These are phyloP conservation scores for Pachysandra terminalis DNA, from an alignment of 164 flowering plant species.

Conservation along the genomic window DNA sequence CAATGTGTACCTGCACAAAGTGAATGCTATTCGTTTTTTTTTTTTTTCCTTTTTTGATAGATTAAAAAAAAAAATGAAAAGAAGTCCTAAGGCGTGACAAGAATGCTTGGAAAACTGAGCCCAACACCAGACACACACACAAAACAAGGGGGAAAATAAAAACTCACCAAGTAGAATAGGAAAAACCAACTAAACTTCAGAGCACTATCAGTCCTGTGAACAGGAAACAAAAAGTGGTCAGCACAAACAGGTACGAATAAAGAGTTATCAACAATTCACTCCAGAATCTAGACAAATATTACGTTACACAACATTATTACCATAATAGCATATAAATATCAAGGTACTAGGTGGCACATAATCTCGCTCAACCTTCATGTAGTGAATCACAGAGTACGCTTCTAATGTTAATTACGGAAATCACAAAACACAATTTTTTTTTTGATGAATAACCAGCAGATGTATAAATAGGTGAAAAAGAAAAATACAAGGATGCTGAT, in stretches of 20 bases:
- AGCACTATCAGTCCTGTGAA: constrained; percentile 83
- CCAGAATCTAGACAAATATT: background rate
- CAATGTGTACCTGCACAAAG: constrained; percentile 77
- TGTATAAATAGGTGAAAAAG: too few relatives aligned
- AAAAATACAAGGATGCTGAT: too few relatives aligned
- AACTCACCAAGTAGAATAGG: constrained; percentile 62
- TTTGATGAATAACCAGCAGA: too few relatives aligned
- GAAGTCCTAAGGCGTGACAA: background rate
- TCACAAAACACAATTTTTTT: too few relatives aligned
- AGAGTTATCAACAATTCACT: background rate
- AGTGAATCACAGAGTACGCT: background rate
- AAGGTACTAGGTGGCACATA: background rate
- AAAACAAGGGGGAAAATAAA: background rate
- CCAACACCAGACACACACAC: too few relatives aligned
- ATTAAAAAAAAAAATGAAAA: background rate
- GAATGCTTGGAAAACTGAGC: background rate
- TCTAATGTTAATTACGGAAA: too few relatives aligned
- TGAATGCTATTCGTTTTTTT: constrained; percentile 6
- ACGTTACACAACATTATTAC: too few relatives aligned
- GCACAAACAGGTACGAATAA: constrained; percentile 4
- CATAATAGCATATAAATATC: background rate
- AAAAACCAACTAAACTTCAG: constrained; percentile 81
- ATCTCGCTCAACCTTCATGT: background rate
- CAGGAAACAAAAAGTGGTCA: constrained; percentile 10
- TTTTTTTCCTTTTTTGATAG: too few relatives aligned